Conservation (phyloP, 306 rosid genomes). For the Lathyrus aphaca region DNA sequence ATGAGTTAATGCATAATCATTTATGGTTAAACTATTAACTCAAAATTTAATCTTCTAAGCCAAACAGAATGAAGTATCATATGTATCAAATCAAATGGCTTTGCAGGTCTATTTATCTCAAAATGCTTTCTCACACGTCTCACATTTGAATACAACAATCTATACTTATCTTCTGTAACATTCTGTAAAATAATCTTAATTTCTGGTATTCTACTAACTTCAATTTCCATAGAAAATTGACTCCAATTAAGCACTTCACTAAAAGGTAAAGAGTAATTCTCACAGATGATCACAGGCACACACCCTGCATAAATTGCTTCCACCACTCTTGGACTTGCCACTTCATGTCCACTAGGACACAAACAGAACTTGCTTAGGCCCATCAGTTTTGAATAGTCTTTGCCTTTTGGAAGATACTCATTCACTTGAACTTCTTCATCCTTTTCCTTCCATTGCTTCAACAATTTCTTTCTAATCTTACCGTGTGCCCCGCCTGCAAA, state of each 20-base stretch:
- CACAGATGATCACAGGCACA: slow-evolving; percentile 71
- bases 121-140: slow-evolving; percentile 58
- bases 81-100: slow-evolving; percentile 69
- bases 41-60: slow-evolving; percentile 60
- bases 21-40: background rate
- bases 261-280: slow-evolving; percentile 65
- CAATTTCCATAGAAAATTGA: slow-evolving; percentile 60
- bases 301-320: slow-evolving; percentile 76
- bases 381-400: slow-evolving; percentile 59
- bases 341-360: slow-evolving; percentile 91
- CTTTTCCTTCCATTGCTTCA: slow-evolving; percentile 67
- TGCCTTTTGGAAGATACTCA: slow-evolving; percentile 56
- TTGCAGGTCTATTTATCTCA: slow-evolving; percentile 64
- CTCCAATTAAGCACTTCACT: slow-evolving; percentile 81
- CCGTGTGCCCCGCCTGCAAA: slow-evolving; percentile 80
- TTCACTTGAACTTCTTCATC: slow-evolving; percentile 66
- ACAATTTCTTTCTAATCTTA: slow-evolving; percentile 47
- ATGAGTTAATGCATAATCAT: no score
- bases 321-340: slow-evolving; percentile 85
- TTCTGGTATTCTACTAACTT: slow-evolving; percentile 51
- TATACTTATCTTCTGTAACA: slow-evolving; percentile 51
- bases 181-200: slow-evolving; percentile 59
- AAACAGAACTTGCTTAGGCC: slow-evolving; percentile 67
- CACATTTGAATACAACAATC: slow-evolving; percentile 54
- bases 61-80: slow-evolving; percentile 86